Conservation (phyloP, 768 basidiomycete species). For the Coprinellus micaceus region DNA sequence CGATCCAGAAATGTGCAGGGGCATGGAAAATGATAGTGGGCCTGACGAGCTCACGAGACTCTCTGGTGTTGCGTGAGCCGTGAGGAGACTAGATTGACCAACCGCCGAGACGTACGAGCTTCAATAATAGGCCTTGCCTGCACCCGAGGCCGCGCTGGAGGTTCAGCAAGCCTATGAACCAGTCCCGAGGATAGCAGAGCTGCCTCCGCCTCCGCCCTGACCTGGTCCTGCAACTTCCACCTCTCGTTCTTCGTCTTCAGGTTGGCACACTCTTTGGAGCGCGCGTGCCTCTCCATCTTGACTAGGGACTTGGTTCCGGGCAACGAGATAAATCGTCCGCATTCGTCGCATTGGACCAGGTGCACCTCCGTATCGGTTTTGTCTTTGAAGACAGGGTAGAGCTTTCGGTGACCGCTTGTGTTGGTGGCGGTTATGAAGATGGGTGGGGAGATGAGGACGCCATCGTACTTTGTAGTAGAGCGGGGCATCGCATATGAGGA, state of each 20-base stretch:
- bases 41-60: background rate
- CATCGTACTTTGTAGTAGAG: background rate
- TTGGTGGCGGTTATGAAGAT: constrained; percentile 1
- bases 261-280: background rate
- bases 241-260: background rate
- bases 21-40: background rate
- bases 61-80: background rate
- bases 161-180: background rate
- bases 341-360: background rate
- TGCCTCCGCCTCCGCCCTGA: background rate
- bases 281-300: background rate
- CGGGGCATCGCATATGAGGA: background rate
- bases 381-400: constrained; percentile 4
- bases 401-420: background rate
- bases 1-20: background rate
- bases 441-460: background rate
- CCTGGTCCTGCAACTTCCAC: background rate
- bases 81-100: background rate
- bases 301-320: background rate
- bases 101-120: background rate
- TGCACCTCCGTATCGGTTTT: background rate
- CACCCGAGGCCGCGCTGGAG: background rate
- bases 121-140: background rate
- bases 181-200: background rate
- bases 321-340: background rate